phyloP scores from a whole-genome alignment of 371 early-diverging fungal species.

The Parasitella parasitica region DNA sequence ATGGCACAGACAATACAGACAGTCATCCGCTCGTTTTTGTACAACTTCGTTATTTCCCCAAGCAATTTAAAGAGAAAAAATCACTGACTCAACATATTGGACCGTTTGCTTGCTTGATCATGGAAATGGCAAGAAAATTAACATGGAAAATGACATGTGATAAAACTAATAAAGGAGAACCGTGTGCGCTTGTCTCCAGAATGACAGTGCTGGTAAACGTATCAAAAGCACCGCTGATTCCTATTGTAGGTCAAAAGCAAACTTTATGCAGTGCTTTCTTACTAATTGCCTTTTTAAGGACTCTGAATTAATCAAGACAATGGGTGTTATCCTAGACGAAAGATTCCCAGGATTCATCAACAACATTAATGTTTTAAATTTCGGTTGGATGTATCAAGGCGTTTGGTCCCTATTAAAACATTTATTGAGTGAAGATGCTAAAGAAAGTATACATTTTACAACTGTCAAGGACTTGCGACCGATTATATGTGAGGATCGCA shows the following conservation, averaged over 20 bases:
- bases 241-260: constrained; percentile 40
- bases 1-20: constrained; percentile 29
- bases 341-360: constrained; percentile 36
- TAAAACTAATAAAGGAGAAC: constrained; percentile 11
- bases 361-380: constrained; percentile 43
- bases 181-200: constrained; percentile 28
- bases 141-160: constrained; percentile 37
- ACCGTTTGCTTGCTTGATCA: constrained; percentile 41
- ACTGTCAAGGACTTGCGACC: constrained; percentile 24
- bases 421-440: constrained; percentile 38
- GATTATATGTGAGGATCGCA: constrained; percentile 21
- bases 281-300: constrained; percentile 20
- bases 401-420: constrained; percentile 45
- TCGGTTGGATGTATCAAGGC: constrained; percentile 52
- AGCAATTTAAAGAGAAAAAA: constrained; percentile 9
- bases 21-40: constrained; percentile 35
- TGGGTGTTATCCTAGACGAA: constrained; percentile 30
- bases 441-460: constrained; percentile 36
- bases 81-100: constrained; percentile 26
- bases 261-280: neutral
- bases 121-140: constrained; percentile 44
- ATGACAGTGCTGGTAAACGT: constrained; percentile 41
- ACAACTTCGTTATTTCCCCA: constrained; percentile 32
- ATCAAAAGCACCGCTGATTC: constrained; percentile 40
- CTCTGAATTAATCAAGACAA: constrained; percentile 23